Evolutionary conservation across 352 stramenopile species (phyloP), one percentile per base, ranked within the genome.

Genomic region (Phytophthora ramorum): DNA sequence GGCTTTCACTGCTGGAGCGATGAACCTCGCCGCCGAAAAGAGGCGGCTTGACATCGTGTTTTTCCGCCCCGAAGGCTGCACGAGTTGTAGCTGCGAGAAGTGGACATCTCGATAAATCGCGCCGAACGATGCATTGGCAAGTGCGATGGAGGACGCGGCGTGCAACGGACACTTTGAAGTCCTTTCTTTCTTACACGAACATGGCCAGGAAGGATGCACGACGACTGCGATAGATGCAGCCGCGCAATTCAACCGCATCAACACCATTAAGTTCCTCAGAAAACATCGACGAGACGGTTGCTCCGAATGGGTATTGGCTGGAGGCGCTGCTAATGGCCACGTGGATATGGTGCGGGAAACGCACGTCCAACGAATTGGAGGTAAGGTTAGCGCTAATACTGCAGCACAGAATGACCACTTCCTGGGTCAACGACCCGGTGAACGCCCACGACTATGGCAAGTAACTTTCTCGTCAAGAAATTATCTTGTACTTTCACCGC

Each of bases 261-360:
- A 56, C 26, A 51, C 62, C 16, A 32, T 63, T n/a, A 41, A 68
- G 51, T 68, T 63, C 16, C 16, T 63, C 13, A 43, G 35, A 26
- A 46, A 14, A 16, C n/a, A 63, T 46, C 60, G 60, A 17, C 51
- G 4, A 1, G 60, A 68, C 57, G 60, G 60, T 2, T 68, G 50
- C n/a, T 63, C 60, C 24, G 60, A 63, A 20, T 68, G 60, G 60
- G 51, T 51, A 7, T 63, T 68, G 60, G 50, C 51, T 24, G 51
- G 51, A 7, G 60, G 51, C n/a, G 60, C 60, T 4, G 60, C 50
- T 9, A 68, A 63, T 41, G 51, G 51, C 13, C 51, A 63, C 43
- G 9, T 63, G 14, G 60, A 62, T 7, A 68, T 68, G 50, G 52
- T 68, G 14, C 51, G 52, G 24, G 32, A 63, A 26, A 40, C 63